phyloP scores from a whole-genome alignment of 495 filamentous ascomycete genomes.

The Xylaria scruposa region DNA sequence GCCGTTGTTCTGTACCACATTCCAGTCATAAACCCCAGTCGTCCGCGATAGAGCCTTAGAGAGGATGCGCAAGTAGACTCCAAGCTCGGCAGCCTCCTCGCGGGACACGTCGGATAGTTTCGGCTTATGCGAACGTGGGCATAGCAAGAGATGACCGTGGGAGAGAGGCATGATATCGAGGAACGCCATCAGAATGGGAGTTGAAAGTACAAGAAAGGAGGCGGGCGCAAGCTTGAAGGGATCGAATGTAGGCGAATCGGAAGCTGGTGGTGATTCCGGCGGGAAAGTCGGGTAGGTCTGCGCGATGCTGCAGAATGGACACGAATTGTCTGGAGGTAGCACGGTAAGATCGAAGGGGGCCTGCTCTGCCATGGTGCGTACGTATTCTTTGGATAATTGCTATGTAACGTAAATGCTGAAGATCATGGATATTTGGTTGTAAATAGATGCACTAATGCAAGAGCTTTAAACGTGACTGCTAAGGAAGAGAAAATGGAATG shows the following conservation, averaged over 20 bases:
- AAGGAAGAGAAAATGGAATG: background rate
- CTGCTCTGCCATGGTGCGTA: slow-evolving; percentile 10
- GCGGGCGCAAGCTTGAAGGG: slow-evolving; percentile 49
- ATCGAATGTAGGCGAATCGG: slow-evolving; percentile 41
- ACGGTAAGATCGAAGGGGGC: slow-evolving; percentile 37
- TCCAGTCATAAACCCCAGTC: slow-evolving; percentile 77
- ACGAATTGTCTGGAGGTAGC: slow-evolving; percentile 41
- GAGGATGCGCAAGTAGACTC: slow-evolving; percentile 75
- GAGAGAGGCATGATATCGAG: slow-evolving; percentile 89
- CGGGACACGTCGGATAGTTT: slow-evolving; percentile 71
- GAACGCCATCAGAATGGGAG: slow-evolving; percentile 77
- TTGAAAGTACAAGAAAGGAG: slow-evolving; percentile 76
- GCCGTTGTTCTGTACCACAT: slow-evolving; percentile 95
- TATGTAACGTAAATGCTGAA: no score
- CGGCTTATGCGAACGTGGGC: slow-evolving; percentile 71
- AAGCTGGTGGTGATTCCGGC: slow-evolving; percentile 43
- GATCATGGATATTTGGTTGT: no score
- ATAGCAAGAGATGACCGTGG: slow-evolving; percentile 77
- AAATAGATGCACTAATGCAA: no score
- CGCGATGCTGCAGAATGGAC: slow-evolving; percentile 74
- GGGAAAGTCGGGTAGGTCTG: slow-evolving; percentile 51
- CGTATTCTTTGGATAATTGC: background rate
- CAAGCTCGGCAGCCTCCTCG: slow-evolving; percentile 64
- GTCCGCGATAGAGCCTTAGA: slow-evolving; percentile 71
- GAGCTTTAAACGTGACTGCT: no score